phyloP scores from a whole-genome alignment of 2,329 filamentous ascomycete genomes.

The Cladosporium sp. region DNA sequence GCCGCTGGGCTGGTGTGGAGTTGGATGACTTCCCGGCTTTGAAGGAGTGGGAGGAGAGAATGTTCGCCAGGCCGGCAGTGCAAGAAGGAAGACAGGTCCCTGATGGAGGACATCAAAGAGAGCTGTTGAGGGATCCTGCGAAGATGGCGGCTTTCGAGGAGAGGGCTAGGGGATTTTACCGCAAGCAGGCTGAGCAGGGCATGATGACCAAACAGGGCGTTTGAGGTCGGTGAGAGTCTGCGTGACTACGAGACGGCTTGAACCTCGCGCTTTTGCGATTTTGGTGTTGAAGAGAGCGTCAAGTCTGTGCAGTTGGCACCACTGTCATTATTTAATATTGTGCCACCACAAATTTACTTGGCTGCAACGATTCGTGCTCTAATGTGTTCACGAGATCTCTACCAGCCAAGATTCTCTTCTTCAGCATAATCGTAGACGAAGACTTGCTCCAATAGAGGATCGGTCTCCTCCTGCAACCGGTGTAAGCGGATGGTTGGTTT shows the following conservation, averaged over 20 bases:
- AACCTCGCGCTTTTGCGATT: too few species aligned
- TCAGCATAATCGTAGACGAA: conserved; percentile 50
- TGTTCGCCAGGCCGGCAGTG: conserved; percentile 64
- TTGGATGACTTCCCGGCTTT: conserved; percentile 70
- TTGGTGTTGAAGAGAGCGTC: too few species aligned
- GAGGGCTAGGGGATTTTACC: conserved; percentile 60
- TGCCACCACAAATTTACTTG: too few species aligned
- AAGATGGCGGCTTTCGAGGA: conserved; percentile 53
- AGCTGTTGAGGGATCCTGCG: conserved; percentile 53
- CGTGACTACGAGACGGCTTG: too few species aligned
- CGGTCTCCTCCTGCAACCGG: conserved; percentile 3
- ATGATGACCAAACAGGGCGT: conserved; percentile 36
- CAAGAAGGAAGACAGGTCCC: conserved; percentile 73
- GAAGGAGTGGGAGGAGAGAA: conserved; percentile 68
- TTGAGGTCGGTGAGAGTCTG: background rate
- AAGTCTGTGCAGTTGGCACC: too few species aligned
- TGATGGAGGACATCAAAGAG: conserved; percentile 55
- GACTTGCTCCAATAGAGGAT: conserved; percentile 11
- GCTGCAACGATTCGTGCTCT: background rate
- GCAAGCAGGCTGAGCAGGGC: conserved; percentile 60
- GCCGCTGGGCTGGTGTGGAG: conserved; percentile 58
- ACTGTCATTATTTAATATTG: too few species aligned
- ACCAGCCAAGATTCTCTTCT: conserved; percentile 11
- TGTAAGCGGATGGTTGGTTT: background rate
- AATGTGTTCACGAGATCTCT: background rate